Evolutionary conservation across 352 stramenopile species (phyloP).

Genomic region (Globisporangium takayamanum): DNA sequence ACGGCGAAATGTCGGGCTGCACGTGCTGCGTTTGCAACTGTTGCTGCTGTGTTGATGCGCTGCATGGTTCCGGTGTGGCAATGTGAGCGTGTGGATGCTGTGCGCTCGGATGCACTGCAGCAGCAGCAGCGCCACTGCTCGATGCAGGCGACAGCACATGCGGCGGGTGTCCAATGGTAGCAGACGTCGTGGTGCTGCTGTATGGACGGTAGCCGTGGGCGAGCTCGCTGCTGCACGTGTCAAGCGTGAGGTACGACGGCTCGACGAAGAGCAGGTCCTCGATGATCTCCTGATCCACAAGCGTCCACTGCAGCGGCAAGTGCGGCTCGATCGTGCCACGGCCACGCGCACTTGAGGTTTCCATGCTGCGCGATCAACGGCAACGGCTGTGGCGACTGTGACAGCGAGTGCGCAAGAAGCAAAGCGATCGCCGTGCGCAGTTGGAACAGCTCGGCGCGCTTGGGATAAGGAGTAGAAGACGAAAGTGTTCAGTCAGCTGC

Average conservation of each 20-base stretch:
- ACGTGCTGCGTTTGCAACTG: not conserved
- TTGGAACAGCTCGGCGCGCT: not conserved
- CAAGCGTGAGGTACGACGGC: not conserved
- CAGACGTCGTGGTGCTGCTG: too few species aligned
- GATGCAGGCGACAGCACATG: too few species aligned
- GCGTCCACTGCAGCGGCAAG: slow-evolving; percentile 27
- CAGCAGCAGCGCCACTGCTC: too few species aligned
- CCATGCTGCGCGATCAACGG: not conserved
- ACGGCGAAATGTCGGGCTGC: not conserved
- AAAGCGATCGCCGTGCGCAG: not conserved
- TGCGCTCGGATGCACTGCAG: too few species aligned
- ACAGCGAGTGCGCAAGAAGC: not conserved
- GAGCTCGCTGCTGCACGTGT: not conserved
- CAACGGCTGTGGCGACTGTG: too few species aligned
- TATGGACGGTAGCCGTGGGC: not conserved
- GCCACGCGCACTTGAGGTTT: not conserved
- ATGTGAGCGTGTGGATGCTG: not conserved
- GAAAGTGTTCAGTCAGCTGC: not conserved
- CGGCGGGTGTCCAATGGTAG: too few species aligned
- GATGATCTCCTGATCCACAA: slow-evolving; percentile 47
- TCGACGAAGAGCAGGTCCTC: slow-evolving; percentile 34
- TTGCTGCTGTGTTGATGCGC: not conserved
- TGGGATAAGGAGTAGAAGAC: not conserved
- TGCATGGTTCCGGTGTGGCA: not conserved
- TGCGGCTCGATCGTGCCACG: slow-evolving; percentile 1